Evolutionary conservation across 352 stramenopile species (phyloP).

Genomic region (Peronosclerospora sorghi): DNA sequence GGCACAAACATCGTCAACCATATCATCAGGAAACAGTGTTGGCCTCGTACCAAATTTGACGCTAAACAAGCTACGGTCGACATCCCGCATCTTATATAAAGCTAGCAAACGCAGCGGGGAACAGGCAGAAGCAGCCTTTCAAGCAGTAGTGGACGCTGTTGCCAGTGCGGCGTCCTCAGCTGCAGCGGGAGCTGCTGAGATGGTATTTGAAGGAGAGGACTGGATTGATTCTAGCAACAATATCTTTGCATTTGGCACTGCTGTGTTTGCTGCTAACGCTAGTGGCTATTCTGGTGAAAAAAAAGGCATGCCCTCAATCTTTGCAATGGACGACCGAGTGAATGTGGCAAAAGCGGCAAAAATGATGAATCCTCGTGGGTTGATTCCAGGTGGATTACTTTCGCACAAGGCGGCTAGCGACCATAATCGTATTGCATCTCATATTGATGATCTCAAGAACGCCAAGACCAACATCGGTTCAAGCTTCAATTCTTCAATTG

Average conservation of each 20-base stretch:
- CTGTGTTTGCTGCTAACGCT: conserved; percentile 16
- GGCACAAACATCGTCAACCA: conserved; percentile 4
- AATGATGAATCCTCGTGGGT: conserved; percentile 34
- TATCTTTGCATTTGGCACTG: conserved; percentile 20
- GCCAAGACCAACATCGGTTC: conserved; percentile 67
- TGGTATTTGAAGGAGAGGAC: conserved; percentile 41
- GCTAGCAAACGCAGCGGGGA: conserved; percentile 54
- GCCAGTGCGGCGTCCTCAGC: conserved; percentile 36
- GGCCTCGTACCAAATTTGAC: conserved; percentile 24
- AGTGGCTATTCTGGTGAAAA: conserved; percentile 19
- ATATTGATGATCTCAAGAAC: conserved; percentile 65
- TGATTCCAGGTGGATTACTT: conserved; percentile 28
- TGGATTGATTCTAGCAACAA: conserved; percentile 31
- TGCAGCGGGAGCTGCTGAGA: conserved; percentile 19
- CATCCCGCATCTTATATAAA: conserved; percentile 57
- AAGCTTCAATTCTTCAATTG: conserved; percentile 56
- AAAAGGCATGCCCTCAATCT: conserved; percentile 37
- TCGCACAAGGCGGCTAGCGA: conserved; percentile 21
- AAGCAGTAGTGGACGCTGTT: conserved; percentile 53
- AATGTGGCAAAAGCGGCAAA: conserved; percentile 41
- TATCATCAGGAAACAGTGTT: conserved; percentile 10
- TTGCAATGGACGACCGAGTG: conserved; percentile 51
- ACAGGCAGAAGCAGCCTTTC: conserved; percentile 61
- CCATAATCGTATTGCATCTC: conserved; percentile 13
- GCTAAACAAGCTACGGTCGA: conserved; percentile 45